A percentile compares a stretch with the other conserved stretches of the same genome.
Evolutionary conservation across 176 grass and related monocot species (phyloP).

Genomic region (Juncus effusus): DNA sequence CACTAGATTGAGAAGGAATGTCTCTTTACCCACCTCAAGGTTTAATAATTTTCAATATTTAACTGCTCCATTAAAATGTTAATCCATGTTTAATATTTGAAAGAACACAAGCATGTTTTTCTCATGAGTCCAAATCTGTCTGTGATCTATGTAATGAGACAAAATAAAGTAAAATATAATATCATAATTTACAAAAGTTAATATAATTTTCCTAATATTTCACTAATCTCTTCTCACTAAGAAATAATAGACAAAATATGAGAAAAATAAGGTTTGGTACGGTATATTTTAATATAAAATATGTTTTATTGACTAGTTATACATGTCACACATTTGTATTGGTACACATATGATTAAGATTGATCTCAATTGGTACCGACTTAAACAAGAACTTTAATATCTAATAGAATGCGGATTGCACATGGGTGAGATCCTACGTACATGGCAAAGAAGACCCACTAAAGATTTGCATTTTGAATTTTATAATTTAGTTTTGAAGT

Average conservation of each 20-base stretch:
- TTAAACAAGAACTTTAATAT: not conserved
- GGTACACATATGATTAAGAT: no score
- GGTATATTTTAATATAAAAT: no score
- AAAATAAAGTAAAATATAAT: no score
- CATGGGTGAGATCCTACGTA: slow-evolving; percentile 28
- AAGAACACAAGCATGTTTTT: no score
- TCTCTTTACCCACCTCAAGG: slow-evolving; percentile 30
- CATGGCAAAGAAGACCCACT: slow-evolving; percentile 28
- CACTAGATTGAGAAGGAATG: slow-evolving; percentile 25
- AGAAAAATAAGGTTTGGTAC: no score
- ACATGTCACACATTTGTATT: no score
- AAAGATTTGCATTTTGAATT: slow-evolving; percentile 16
- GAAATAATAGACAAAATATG: no score
- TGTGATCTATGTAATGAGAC: slow-evolving; percentile 1
- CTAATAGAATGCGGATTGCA: slow-evolving; percentile 24
- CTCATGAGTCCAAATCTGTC: not conserved
- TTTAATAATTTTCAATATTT: slow-evolving; percentile 8
- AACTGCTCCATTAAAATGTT: slow-evolving; percentile 25
- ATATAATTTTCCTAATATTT: no score
- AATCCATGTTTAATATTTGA: not conserved
- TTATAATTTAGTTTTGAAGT: slow-evolving; percentile 25
- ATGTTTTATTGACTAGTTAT: no score
- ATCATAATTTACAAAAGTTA: no score
- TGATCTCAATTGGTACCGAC: no score
- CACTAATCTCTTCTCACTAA: no score